Percentiles rank a stretch among this genome's conserved stretches.
These are phyloP conservation scores for Microthyrium microscopicum DNA, from an alignment of 2,329 filamentous ascomycete genomes.

Conservation along the genomic window DNA sequence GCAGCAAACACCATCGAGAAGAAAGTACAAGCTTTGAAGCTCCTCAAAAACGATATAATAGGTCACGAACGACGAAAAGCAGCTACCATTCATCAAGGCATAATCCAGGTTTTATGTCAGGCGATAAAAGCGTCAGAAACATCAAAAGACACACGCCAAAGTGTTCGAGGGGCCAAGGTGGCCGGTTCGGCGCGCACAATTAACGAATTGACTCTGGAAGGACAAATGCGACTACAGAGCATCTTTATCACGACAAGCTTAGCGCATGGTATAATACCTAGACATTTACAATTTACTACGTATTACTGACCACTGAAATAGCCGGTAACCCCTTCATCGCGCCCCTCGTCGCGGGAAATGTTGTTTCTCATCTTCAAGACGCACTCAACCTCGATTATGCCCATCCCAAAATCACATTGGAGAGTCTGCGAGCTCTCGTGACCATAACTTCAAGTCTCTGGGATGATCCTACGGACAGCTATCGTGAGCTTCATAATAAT, in stretches of 20 bases:
- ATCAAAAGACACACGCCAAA: slow-evolving; percentile 15
- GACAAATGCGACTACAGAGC: slow-evolving; percentile 58
- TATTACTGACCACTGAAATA: too few species aligned
- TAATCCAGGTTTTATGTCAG: neutral
- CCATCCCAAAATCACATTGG: slow-evolving; percentile 49
- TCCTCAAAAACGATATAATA: slow-evolving; percentile 76
- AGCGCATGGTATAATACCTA: slow-evolving; percentile 76
- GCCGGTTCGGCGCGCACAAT: slow-evolving; percentile 12
- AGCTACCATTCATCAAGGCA: slow-evolving; percentile 38
- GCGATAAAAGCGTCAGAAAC: slow-evolving; percentile 7
- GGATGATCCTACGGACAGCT: too few species aligned
- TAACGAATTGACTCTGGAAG: slow-evolving; percentile 39
- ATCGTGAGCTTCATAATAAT: too few species aligned
- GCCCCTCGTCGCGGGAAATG: slow-evolving; percentile 51
- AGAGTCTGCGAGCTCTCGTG: slow-evolving; percentile 56
- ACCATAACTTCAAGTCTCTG: too few species aligned
- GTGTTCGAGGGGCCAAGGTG: slow-evolving; percentile 23
- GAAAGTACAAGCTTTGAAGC: slow-evolving; percentile 53
- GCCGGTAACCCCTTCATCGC: too few species aligned
- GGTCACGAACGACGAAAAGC: slow-evolving; percentile 82
- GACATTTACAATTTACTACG: too few species aligned
- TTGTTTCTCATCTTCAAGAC: too few species aligned
- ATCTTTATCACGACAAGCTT: slow-evolving; percentile 73
- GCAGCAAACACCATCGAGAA: too few species aligned
- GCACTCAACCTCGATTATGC: too few species aligned